Conservation (phyloP, 2,329 filamentous ascomycete species). For the Akanthomyces muscarius region DNA sequence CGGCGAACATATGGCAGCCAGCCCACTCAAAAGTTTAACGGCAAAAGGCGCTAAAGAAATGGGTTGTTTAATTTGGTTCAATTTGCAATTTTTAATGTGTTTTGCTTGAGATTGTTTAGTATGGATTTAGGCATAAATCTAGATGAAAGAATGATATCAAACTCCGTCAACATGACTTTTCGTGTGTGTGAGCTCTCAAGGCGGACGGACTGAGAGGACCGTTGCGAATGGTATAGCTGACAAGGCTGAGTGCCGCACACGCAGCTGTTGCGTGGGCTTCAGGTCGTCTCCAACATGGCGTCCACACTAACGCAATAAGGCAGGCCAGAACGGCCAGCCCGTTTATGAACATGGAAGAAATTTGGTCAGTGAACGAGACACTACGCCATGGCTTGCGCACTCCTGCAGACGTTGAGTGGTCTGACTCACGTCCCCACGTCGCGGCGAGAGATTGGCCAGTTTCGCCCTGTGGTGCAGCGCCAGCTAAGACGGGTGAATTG, state of each 20-base stretch:
- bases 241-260: neutral
- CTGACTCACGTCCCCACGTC: neutral
- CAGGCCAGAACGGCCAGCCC: neutral
- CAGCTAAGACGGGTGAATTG: too few relatives aligned
- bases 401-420: neutral
- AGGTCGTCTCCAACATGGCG: neutral
- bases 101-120: neutral
- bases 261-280: neutral
- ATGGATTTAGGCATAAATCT: neutral
- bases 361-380: neutral
- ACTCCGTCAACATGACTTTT: neutral
- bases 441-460: too few relatives aligned
- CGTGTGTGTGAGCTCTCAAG: too few relatives aligned
- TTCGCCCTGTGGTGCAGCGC: too few relatives aligned
- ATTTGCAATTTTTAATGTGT: neutral
- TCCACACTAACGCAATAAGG: neutral
- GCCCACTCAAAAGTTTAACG: slow-evolving; percentile 52
- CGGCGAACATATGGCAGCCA: slow-evolving; percentile 74
- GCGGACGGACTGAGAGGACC: too few relatives aligned
- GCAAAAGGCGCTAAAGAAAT: slow-evolving; percentile 18
- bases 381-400: neutral
- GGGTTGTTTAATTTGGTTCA: neutral
- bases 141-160: neutral
- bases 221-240: neutral
- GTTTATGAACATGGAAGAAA: neutral